Conservation (phyloP, 371 early-diverging fungal genomes). For the Sporodiniella umbellata region DNA sequence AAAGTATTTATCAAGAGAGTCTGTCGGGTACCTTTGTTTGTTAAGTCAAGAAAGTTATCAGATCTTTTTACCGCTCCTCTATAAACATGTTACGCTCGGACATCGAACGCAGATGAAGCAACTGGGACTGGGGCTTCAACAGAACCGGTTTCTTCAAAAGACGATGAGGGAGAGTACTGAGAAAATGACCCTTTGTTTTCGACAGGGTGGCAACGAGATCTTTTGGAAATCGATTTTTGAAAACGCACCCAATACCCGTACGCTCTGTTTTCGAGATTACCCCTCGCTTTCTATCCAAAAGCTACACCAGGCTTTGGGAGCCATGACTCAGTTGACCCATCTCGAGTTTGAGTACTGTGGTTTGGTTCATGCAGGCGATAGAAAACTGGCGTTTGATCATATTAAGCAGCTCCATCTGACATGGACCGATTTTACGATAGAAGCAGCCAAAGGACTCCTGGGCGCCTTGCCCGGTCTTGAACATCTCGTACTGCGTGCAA, state of each 20-base stretch:
- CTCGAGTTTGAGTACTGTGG: slow-evolving; percentile 34
- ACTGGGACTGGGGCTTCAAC: slow-evolving; percentile 20
- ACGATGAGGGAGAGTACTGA: slow-evolving; percentile 20
- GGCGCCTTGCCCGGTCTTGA: slow-evolving; percentile 20
- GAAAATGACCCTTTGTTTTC: slow-evolving; percentile 26
- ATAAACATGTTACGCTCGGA: slow-evolving; percentile 32
- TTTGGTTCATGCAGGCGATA: slow-evolving; percentile 7
- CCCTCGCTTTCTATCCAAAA: slow-evolving; percentile 34
- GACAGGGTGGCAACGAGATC: slow-evolving; percentile 31
- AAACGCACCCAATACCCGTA: slow-evolving; percentile 16
- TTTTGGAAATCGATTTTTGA: slow-evolving; percentile 22
- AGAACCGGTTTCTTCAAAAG: slow-evolving; percentile 16
- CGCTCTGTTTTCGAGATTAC: slow-evolving; percentile 36
- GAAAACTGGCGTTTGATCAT: background rate
- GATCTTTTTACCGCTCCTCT: slow-evolving; percentile 31
- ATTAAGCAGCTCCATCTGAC: slow-evolving; percentile 13
- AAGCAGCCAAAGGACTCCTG: slow-evolving; percentile 27
- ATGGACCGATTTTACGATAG: slow-evolving; percentile 45
- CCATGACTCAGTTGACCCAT: slow-evolving; percentile 8
- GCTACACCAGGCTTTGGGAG: slow-evolving; percentile 31
- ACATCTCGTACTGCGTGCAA: slow-evolving; percentile 29
- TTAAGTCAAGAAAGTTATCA: slow-evolving; percentile 23
- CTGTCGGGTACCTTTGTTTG: slow-evolving; percentile 28
- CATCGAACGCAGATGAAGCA: slow-evolving; percentile 30
- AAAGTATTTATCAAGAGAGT: slow-evolving; percentile 16